phyloP scores from a whole-genome alignment of 2,329 filamentous ascomycete species.

The Colletotrichum tropicicola region DNA sequence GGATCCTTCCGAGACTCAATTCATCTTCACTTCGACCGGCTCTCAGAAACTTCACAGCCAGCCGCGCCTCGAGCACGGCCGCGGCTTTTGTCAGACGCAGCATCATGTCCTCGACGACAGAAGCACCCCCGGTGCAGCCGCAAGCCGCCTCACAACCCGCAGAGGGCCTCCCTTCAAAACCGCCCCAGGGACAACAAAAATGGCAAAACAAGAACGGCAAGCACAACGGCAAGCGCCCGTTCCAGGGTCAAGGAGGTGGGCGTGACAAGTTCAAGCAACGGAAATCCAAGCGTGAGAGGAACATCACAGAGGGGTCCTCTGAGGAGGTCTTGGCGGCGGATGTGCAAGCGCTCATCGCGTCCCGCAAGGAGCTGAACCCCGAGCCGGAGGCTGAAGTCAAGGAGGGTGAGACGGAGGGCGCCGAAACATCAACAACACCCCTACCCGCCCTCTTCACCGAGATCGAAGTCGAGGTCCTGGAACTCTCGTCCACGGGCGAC shows the following conservation, averaged over 20 bases:
- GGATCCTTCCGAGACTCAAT: slow-evolving; percentile 26
- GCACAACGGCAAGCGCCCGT: slow-evolving; percentile 29
- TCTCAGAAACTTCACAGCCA: slow-evolving; percentile 7
- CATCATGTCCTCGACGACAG: slow-evolving; percentile 15
- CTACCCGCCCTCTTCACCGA: slow-evolving; percentile 77
- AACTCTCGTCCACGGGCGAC: slow-evolving; percentile 91
- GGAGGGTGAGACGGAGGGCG: slow-evolving; percentile 33
- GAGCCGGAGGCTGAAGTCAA: slow-evolving; percentile 39
- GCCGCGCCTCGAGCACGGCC: not conserved
- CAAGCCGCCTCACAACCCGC: not conserved
- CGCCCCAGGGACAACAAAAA: slow-evolving; percentile 1
- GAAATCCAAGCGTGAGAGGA: slow-evolving; percentile 66
- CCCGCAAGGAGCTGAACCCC: slow-evolving; percentile 43
- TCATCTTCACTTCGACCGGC: slow-evolving; percentile 22
- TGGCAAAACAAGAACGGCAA: slow-evolving; percentile 16
- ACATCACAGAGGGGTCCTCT: slow-evolving; percentile 68
- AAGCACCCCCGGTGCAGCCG: not conserved
- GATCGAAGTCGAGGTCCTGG: slow-evolving; percentile 81
- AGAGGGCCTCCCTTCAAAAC: slow-evolving; percentile 9
- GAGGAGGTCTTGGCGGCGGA: slow-evolving; percentile 75
- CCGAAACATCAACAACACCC: slow-evolving; percentile 19
- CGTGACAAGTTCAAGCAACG: slow-evolving; percentile 50
- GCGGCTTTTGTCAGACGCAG: not conserved
- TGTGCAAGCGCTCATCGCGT: slow-evolving; percentile 63
- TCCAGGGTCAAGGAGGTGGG: slow-evolving; percentile 25